Evolutionary conservation across 176 grass and related monocot species (phyloP).

Genomic region (Phyllostachys edulis): DNA sequence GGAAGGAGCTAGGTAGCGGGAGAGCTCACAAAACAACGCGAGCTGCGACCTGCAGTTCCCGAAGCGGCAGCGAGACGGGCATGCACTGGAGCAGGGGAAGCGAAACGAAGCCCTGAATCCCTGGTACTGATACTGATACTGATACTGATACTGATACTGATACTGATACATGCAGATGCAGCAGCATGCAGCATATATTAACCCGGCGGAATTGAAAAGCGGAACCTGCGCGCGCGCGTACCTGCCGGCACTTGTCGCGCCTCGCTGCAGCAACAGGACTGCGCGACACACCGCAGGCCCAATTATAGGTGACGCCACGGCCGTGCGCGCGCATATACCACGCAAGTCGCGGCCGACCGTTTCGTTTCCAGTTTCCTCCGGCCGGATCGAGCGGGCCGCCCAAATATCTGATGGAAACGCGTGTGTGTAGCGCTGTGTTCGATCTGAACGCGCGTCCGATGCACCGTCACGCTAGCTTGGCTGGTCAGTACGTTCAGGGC

Average conservation of each 20-base stretch:
- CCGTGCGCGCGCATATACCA: too few relatives aligned
- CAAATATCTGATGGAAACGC: too few relatives aligned
- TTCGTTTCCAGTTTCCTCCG: too few relatives aligned
- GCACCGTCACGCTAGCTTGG: too few relatives aligned
- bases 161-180: background rate
- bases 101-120: conserved; percentile 23
- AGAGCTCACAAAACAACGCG: conserved; percentile 49
- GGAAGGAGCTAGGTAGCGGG: conserved; percentile 25
- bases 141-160: background rate
- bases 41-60: conserved; percentile 43
- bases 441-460: too few relatives aligned
- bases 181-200: background rate
- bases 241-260: conserved; percentile 34
- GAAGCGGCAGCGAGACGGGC: conserved; percentile 40
- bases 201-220: background rate
- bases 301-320: too few relatives aligned
- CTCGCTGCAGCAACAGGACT: background rate
- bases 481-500: too few relatives aligned
- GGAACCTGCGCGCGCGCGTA: background rate
- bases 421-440: too few relatives aligned
- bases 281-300: too few relatives aligned
- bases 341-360: too few relatives aligned
- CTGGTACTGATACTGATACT: background rate
- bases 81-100: conserved; percentile 55
- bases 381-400: too few relatives aligned